phyloP scores from a whole-genome alignment of 768 basidiomycete genomes.

The Naganishia vaughanmartiniae region DNA sequence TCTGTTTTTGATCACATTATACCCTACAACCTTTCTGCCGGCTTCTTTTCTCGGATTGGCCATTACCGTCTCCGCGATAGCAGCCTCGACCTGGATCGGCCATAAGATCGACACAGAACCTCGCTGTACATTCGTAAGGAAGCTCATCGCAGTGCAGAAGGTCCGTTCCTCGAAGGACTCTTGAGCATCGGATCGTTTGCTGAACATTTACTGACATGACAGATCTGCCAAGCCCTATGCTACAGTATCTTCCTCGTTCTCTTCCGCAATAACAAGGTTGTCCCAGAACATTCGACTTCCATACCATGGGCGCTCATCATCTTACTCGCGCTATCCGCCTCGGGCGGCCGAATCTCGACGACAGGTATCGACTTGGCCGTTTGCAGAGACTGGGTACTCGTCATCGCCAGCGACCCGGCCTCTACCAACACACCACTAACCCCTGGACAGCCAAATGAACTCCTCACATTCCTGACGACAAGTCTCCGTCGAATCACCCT shows the following conservation, averaged over 20 bases:
- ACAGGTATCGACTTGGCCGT: conserved; percentile 45
- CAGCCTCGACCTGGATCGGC: conserved; percentile 44
- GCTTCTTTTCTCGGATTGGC: conserved; percentile 46
- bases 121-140: conserved; percentile 39
- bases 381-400: conserved; percentile 50
- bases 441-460: background rate
- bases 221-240: conserved; percentile 26
- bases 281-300: background rate
- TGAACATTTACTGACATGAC: background rate
- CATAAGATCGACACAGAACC: conserved; percentile 40
- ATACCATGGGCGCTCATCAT: conserved; percentile 31
- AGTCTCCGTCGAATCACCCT: conserved; percentile 46
- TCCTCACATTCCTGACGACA: conserved; percentile 45
- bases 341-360: conserved; percentile 38
- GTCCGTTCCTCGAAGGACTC: conserved; percentile 26
- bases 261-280: conserved; percentile 22
- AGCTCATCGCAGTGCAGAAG: conserved; percentile 43
- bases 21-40: conserved; percentile 46
- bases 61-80: conserved; percentile 39
- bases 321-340: conserved; percentile 37
- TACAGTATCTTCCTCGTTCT: conserved; percentile 27
- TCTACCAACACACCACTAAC: background rate
- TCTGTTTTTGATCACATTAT: conserved; percentile 46
- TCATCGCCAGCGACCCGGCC: conserved; percentile 37
- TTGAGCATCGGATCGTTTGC: background rate